phyloP scores from a whole-genome alignment of 192 early-diverging fungal genomes.

The Lobulomyces angularis region DNA sequence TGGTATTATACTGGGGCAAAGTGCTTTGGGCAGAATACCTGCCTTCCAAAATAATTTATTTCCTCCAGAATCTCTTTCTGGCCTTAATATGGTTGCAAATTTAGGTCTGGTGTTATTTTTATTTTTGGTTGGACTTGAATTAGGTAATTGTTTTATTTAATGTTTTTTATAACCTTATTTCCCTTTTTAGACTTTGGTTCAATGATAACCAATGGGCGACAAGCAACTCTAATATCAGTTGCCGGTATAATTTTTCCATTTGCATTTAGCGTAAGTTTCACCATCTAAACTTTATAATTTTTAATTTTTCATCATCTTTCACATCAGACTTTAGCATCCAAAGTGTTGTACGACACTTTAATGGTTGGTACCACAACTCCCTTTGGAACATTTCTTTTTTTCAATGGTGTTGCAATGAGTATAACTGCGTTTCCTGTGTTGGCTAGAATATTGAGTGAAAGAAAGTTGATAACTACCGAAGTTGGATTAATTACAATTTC shows the following conservation, averaged over 20 bases:
- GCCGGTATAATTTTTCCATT: conserved; percentile 78
- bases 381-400: conserved; percentile 62
- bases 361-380: conserved; percentile 17
- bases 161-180: background rate
- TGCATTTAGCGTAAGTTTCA: conserved; percentile 58
- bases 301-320: too few species aligned
- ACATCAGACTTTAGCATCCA: too few species aligned
- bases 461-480: conserved; percentile 62
- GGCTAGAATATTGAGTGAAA: conserved; percentile 83
- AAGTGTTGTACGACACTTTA: conserved; percentile 50
- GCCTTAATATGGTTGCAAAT: conserved; percentile 67
- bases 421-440: conserved; percentile 90
- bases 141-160: conserved; percentile 15
- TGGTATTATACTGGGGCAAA: conserved; percentile 80
- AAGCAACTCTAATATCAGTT: conserved; percentile 51
- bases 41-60: conserved; percentile 61
- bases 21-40: conserved; percentile 63
- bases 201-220: too few species aligned
- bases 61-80: conserved; percentile 36
- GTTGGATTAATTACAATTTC: conserved; percentile 79
- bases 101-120: conserved; percentile 81
- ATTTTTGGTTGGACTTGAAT: conserved; percentile 76
- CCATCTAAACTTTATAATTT: too few species aligned
- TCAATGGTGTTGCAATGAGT: conserved; percentile 65
- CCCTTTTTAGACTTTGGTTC: too few species aligned